phyloP scores from a whole-genome alignment of 1,139 yeast species.

The Maudiozyma humilis region DNA sequence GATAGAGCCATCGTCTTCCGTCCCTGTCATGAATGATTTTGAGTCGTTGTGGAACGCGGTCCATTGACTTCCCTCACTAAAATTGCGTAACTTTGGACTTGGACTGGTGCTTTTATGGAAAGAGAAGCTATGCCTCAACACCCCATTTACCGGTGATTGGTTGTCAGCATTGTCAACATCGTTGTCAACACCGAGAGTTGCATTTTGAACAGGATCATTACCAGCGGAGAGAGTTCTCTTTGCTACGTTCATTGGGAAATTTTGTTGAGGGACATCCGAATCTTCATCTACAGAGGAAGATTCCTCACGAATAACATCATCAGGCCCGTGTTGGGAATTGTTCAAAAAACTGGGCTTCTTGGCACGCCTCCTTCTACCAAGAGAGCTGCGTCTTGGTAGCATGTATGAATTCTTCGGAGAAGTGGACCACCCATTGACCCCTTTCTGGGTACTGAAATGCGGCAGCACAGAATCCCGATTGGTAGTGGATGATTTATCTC shows the following conservation, averaged over 20 bases:
- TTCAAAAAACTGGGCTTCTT: constrained; percentile 20
- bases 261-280: constrained; percentile 1
- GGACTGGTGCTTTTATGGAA: not conserved
- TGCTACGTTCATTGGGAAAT: not conserved
- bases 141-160: not conserved
- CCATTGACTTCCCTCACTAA: constrained; percentile 25
- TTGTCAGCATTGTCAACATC: constrained; percentile 7
- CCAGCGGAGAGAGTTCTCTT: not conserved
- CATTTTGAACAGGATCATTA: not conserved
- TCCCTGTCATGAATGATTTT: constrained; percentile 6
- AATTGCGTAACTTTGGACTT: constrained; percentile 8
- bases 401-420: constrained; percentile 40
- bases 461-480: constrained; percentile 27
- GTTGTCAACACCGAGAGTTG: not conserved
- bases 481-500: constrained; percentile 13
- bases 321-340: constrained; percentile 15
- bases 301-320: constrained; percentile 29
- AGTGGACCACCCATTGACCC: constrained; percentile 11
- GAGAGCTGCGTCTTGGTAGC: constrained; percentile 26
- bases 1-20: constrained; percentile 14
- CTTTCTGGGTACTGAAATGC: constrained; percentile 19
- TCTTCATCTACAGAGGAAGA: constrained; percentile 17
- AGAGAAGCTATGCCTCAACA: not conserved
- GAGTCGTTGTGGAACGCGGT: constrained; percentile 15
- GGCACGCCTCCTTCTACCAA: constrained; percentile 19